Conservation (phyloP, 148 eudicot species). For the Vaccinium macrocarpon region DNA sequence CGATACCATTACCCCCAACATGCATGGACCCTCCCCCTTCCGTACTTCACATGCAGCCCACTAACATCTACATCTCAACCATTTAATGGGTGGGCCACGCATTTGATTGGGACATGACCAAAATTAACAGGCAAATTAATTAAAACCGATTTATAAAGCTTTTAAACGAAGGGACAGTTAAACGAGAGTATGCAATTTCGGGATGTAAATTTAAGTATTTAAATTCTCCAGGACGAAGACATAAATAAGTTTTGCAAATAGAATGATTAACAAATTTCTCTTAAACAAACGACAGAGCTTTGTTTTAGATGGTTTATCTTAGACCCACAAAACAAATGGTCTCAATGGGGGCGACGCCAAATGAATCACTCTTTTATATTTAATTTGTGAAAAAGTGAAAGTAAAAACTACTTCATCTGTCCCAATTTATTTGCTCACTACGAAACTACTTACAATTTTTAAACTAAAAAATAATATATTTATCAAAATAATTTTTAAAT, state of each 20-base stretch:
- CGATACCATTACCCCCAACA: not conserved
- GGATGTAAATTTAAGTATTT: too few species aligned
- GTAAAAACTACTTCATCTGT: too few species aligned
- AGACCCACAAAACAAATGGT: conserved; percentile 20
- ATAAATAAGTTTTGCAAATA: too few species aligned
- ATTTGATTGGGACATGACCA: conserved; percentile 22
- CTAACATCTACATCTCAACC: conserved; percentile 32
- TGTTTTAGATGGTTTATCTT: not conserved
- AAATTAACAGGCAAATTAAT: not conserved
- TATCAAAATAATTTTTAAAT: too few species aligned
- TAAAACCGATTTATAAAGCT: not conserved
- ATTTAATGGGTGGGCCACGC: conserved; percentile 37
- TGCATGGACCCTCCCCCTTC: conserved; percentile 28
- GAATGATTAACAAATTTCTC: too few species aligned
- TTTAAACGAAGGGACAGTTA: not conserved
- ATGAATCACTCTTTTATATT: conserved; percentile 8
- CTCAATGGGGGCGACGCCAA: conserved; percentile 3
- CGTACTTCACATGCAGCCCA: conserved; percentile 44
- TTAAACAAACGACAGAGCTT: not conserved
- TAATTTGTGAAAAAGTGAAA: not conserved
- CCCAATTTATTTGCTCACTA: too few species aligned
- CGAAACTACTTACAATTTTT: too few species aligned
- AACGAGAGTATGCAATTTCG: too few species aligned
- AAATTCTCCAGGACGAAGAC: too few species aligned
- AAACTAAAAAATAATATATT: too few species aligned